Base-by-base conservation (phyloP, 345 rosid genomes). In the Cardiospermum halicacabum region DNA sequence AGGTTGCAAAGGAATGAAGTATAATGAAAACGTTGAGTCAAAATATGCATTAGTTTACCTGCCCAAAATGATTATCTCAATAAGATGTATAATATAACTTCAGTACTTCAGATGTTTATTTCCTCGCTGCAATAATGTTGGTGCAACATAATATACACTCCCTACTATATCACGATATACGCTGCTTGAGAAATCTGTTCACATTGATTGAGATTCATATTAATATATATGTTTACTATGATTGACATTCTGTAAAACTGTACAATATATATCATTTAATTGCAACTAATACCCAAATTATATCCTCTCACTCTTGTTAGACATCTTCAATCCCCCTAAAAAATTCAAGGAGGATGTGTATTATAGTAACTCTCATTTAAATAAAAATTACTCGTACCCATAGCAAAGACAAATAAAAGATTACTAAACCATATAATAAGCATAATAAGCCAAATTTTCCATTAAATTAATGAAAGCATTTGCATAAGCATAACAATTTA, bases 31-130 rank as follows among this genome's bases (percentile, higher is more conserved):
- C 4, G 11, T 28, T 21, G 11, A 25, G 1, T 51, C 34, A 8
- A 45, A 25, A 32, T 22, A n/a, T 9, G 10, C 7, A n/a, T 19
- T n/a, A 5, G 9, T 7, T 79, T 79, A 87, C 96, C 96, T 43
- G 88, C 98, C 96, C 95, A 92, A 74, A 92, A 92, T 8, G 99
- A 97, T 37, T 97, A 96, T 30, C 95, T 85, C 69, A 94, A 92
- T 49, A 92, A 82, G 68, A 92, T 92, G 66, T 89, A 92, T 26
- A 87, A 53, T 25, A 92, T 85, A 45, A 87, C 75, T 71, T 95
- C 98, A 28, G 91, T 96, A 78, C 96, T 89, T 96, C 98, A 92
- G 30, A 87, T 76, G 64, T 92, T 95, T n/a, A 76, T 65, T 74
- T 87, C 96, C 77, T 7, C 92, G 88, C 22, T 54, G 61, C 56